Evolutionary conservation across 2,329 filamentous ascomycete genomes (phyloP).

Genomic region (Aspergillaceae sp.): DNA sequence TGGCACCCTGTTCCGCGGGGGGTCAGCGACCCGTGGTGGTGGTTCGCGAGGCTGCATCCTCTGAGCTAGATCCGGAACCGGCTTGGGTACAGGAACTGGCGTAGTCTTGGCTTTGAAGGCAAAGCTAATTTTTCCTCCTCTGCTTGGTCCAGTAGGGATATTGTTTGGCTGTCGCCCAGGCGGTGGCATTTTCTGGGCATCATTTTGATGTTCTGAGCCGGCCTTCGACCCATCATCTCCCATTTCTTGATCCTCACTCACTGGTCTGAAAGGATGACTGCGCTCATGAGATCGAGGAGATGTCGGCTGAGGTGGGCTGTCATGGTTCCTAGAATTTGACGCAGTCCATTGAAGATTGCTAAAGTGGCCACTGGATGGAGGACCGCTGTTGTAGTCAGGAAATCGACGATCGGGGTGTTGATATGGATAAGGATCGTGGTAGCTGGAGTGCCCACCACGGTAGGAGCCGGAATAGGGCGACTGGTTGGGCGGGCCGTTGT

Average conservation of each 20-base stretch:
- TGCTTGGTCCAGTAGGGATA: conserved; percentile 42
- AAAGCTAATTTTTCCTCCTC: conserved; percentile 75
- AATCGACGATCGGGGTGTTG: conserved; percentile 38
- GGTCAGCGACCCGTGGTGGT: conserved; percentile 24
- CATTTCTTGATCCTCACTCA: conserved; percentile 52
- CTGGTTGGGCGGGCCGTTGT: conserved; percentile 50
- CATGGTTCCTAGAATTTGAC: conserved; percentile 38
- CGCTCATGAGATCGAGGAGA: conserved; percentile 41
- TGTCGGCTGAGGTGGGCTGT: conserved; percentile 16
- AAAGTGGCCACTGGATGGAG: conserved; percentile 48
- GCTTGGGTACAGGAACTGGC: conserved; percentile 45
- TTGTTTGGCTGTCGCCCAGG: conserved; percentile 47
- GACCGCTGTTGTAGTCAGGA: conserved; percentile 32
- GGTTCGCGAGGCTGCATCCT: conserved; percentile 38
- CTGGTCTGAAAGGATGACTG: conserved; percentile 54
- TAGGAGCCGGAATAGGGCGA: conserved; percentile 39
- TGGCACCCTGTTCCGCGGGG: conserved; percentile 31
- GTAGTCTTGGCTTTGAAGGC: conserved; percentile 75
- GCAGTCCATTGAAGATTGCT: conserved; percentile 65
- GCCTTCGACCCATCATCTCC: conserved; percentile 53
- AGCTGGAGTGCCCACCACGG: conserved; percentile 47
- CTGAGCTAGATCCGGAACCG: conserved; percentile 42
- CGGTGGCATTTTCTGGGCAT: conserved; percentile 47
- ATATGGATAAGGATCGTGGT: conserved; percentile 52
- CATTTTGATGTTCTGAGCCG: conserved; percentile 22